Evolutionary conservation across 345 rosid species (phyloP).

Genomic region (Jatropha curcas): DNA sequence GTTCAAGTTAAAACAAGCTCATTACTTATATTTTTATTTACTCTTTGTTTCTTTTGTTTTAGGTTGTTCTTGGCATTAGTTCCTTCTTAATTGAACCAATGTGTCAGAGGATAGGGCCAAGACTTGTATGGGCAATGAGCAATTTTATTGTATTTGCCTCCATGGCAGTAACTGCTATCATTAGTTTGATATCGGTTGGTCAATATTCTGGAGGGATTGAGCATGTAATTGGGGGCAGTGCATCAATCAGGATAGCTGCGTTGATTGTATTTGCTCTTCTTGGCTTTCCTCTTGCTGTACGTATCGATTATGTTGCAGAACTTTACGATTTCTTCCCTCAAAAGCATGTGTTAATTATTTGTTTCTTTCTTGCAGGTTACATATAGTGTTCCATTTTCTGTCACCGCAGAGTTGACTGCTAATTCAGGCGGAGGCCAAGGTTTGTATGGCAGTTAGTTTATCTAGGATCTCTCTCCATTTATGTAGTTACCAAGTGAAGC

Average conservation of each 20-base stretch:
- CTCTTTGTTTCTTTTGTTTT: conserved; percentile 16
- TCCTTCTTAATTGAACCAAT: conserved; percentile 88
- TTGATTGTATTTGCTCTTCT: conserved; percentile 81
- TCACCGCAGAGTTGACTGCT: conserved; percentile 92
- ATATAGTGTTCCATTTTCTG: conserved; percentile 89
- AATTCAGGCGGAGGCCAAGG: conserved; percentile 98
- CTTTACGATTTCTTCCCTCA: conserved; percentile 6
- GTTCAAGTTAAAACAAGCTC: not conserved
- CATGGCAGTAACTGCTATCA: conserved; percentile 80
- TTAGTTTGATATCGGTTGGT: conserved; percentile 64
- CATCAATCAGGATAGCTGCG: conserved; percentile 64
- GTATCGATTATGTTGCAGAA: conserved; percentile 26
- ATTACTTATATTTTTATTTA: not conserved
- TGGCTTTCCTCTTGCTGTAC: conserved; percentile 96
- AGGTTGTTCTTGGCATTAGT: conserved; percentile 96
- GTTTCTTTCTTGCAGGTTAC: conserved; percentile 59
- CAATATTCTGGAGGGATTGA: conserved; percentile 57
- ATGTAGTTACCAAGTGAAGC: not conserved
- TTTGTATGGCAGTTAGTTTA: conserved; percentile 27
- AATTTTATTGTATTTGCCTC: conserved; percentile 80
- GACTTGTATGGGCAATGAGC: conserved; percentile 90
- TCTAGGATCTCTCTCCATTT: not conserved
- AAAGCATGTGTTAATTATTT: conserved; percentile 10
- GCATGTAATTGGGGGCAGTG: conserved; percentile 57
- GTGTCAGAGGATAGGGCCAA: conserved; percentile 79